phyloP scores from a whole-genome alignment of 2,329 filamentous ascomycete species.

The Exophiala mesophila region DNA sequence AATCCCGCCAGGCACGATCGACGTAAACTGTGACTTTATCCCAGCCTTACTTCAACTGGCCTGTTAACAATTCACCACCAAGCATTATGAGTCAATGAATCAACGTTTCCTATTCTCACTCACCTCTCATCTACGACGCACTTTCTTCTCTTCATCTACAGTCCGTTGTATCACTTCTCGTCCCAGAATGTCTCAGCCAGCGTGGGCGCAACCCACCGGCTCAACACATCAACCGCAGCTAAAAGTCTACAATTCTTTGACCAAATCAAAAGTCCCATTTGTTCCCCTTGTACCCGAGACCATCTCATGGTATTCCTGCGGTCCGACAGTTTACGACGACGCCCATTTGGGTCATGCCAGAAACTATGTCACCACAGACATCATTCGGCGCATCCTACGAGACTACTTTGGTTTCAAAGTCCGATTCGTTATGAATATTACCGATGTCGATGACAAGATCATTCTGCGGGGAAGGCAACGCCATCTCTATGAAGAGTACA shows the following conservation, averaged over 20 bases:
- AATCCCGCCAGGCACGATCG: too few species aligned
- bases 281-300: slow-evolving; percentile 63
- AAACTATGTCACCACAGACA: slow-evolving; percentile 88
- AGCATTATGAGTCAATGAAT: slow-evolving; percentile 13
- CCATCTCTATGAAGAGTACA: slow-evolving; percentile 68
- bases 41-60: background rate
- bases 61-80: background rate
- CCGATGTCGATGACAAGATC: slow-evolving; percentile 75
- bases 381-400: slow-evolving; percentile 73
- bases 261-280: slow-evolving; percentile 68
- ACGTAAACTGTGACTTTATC: background rate
- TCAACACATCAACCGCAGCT: slow-evolving; percentile 49
- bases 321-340: slow-evolving; percentile 80
- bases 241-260: slow-evolving; percentile 76
- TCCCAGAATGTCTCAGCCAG: slow-evolving; percentile 34
- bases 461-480: slow-evolving; percentile 67
- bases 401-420: slow-evolving; percentile 81
- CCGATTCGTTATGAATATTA: slow-evolving; percentile 90
- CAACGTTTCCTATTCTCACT: background rate
- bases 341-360: slow-evolving; percentile 76
- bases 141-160: slow-evolving; percentile 15
- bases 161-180: slow-evolving; percentile 6
- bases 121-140: slow-evolving; percentile 11
- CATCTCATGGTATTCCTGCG: slow-evolving; percentile 83
- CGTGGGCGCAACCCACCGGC: slow-evolving; percentile 40